A percentile compares a stretch with the other conserved stretches of the same genome.
phyloP scores from a whole-genome alignment of 1,284 basidiomycete genomes.

The Trichosporon sp. region DNA sequence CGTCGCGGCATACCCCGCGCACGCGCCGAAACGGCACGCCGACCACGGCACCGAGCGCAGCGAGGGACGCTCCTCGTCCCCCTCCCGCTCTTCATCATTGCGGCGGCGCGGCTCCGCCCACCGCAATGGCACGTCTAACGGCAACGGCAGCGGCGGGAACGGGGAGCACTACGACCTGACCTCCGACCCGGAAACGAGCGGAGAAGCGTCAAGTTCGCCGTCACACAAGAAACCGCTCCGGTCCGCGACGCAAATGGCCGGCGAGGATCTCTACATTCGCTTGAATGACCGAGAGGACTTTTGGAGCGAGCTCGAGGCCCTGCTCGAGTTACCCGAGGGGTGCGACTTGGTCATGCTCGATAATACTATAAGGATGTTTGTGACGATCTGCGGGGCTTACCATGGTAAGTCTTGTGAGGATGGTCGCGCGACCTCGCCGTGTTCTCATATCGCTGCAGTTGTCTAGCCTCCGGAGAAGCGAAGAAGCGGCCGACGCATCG shows the following conservation, averaged over 20 bases:
- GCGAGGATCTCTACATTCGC: conserved; percentile 1
- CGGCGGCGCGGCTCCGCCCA: not conserved
- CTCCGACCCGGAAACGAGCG: not conserved
- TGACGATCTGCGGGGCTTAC: conserved; percentile 76
- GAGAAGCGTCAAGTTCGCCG: not conserved
- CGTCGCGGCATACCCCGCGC: conserved; percentile 3
- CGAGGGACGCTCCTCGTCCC: too few relatives aligned
- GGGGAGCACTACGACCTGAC: not conserved
- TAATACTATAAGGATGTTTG: conserved; percentile 71
- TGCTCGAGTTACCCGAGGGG: conserved; percentile 68
- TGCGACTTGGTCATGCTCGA: conserved; percentile 75
- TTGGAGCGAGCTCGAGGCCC: conserved; percentile 75
- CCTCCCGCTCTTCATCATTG: too few relatives aligned
- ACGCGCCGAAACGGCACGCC: not conserved
- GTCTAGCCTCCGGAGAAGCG: too few relatives aligned
- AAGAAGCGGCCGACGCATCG: too few relatives aligned
- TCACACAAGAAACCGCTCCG: not conserved
- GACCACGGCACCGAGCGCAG: not conserved
- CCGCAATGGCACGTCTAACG: too few relatives aligned
- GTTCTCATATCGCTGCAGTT: too few relatives aligned
- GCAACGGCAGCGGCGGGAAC: not conserved
- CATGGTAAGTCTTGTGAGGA: conserved; percentile 66
- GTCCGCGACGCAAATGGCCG: not conserved
- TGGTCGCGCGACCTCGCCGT: conserved; percentile 7
- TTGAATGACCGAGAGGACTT: conserved; percentile 17